Evolutionary conservation across 2,329 filamentous ascomycete genomes (phyloP).

Genomic region (Colletotrichum karsti): DNA sequence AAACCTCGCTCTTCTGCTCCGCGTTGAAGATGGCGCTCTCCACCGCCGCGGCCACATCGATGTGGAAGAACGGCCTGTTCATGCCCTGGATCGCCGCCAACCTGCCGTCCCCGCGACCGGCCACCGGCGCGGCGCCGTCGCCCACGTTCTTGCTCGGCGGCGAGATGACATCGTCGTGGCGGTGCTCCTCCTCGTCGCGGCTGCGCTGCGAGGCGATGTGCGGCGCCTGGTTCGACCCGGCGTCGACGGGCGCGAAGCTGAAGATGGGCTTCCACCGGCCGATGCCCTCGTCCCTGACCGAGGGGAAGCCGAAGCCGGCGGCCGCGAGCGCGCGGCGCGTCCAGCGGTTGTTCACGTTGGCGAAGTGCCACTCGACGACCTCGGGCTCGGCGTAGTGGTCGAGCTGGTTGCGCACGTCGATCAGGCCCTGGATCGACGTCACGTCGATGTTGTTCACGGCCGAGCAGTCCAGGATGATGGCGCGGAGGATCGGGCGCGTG

Average conservation of each 20-base stretch:
- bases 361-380: constrained; percentile 62
- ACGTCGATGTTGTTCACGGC: constrained; percentile 66
- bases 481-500: constrained; percentile 55
- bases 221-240: constrained; percentile 22
- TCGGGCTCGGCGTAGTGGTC: constrained; percentile 60
- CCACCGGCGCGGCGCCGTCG: constrained; percentile 29
- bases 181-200: constrained; percentile 29
- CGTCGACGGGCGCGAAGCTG: constrained; percentile 38
- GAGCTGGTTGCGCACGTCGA: constrained; percentile 63
- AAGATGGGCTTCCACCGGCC: constrained; percentile 43
- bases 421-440: constrained; percentile 64
- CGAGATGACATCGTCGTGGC: constrained; percentile 16
- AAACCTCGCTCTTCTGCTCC: constrained; percentile 22
- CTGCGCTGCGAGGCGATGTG: constrained; percentile 13
- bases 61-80: constrained; percentile 61
- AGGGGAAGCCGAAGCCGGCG: constrained; percentile 63
- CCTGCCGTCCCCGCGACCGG: constrained; percentile 26
- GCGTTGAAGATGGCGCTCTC: constrained; percentile 52
- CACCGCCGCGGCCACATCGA: constrained; percentile 58
- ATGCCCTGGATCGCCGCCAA: constrained; percentile 52
- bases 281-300: constrained; percentile 36
- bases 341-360: constrained; percentile 64
- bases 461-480: constrained; percentile 66
- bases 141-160: background rate
- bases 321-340: constrained; percentile 63